These are phyloP conservation scores for Xylaria sp. DNA, from an alignment of 2,329 filamentous ascomycete species.

Conservation along the genomic window DNA sequence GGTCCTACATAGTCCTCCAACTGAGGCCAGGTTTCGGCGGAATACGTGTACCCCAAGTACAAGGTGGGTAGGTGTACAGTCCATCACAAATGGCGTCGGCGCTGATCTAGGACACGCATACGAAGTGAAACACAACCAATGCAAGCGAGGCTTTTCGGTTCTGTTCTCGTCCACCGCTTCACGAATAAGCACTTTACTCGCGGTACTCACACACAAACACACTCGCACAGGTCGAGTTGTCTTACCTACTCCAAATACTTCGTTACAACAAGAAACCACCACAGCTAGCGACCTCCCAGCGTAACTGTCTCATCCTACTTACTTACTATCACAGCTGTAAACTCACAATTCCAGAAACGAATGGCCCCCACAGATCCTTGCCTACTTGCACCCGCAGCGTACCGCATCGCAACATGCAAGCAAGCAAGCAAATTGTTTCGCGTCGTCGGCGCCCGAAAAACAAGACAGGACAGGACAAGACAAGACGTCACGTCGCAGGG, in stretches of 20 bases:
- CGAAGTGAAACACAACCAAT: conserved; percentile 5
- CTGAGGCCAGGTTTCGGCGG: neutral
- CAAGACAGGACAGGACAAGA: neutral
- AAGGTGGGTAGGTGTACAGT: neutral
- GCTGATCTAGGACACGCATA: neutral
- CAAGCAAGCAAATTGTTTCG: neutral
- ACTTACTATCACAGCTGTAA: neutral
- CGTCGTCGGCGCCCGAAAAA: conserved; percentile 6
- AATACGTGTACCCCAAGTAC: conserved; percentile 5
- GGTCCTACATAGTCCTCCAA: neutral
- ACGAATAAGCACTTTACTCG: neutral
- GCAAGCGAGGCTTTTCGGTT: neutral
- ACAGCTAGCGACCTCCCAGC: neutral
- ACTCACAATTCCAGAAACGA: neutral
- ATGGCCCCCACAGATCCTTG: neutral
- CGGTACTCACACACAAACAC: too few species aligned
- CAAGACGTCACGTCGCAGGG: conserved; percentile 1
- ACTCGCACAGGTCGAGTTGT: neutral
- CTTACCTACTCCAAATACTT: neutral
- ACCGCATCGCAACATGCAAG: neutral
- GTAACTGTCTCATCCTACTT: too few species aligned
- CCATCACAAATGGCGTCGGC: neutral
- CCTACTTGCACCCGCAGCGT: neutral
- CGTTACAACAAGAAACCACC: neutral
- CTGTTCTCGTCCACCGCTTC: neutral